Evolutionary conservation across 2,329 filamentous ascomycete genomes (phyloP), one percentile per base, ranked within the genome.

Genomic region (Fusarium scirpi): DNA sequence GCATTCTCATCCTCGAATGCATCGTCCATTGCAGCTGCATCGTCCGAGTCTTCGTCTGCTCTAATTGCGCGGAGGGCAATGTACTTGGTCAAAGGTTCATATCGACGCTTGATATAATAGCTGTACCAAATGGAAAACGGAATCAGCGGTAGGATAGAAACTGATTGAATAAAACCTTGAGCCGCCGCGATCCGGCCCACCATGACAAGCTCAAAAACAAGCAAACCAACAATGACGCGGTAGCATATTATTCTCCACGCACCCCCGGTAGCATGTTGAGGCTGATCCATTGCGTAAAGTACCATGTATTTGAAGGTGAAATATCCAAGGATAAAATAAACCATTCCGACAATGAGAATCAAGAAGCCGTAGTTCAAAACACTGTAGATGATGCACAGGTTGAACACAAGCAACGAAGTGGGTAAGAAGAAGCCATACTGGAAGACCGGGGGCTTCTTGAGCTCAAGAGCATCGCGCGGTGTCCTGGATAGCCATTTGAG

Each of bases 161-260:
- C 82, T 1, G 94, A 92, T 48, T 92, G 87, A 22, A 90, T 88
- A 73, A 94, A 92, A 1, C 93, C 94, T 52, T 87, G 83, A 58
- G 90, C 87, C 29, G 96, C 82, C 4, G 93, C 93, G 60, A 99
- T 87, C 67, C 95, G 91, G 5, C 95, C 95, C 24, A 93, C 91
- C 86, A 97, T 96, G 48, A 96, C 94, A 24, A 97, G 81, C 79
- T 99, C 94, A 76, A 98, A 98, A 44, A 98, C 89, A 5, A 97
- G 82, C 12, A 98, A 82, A 2, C 96, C 96, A 25, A 98, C 84
- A 59, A 98, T 89, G 63, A 98, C 87, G 38, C 96, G 92, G 77
- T 96, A 94, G 81, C 94, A 97, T 68, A 99, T 97, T 87, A 99
- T 97, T 51, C 92, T 91, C 96, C 96, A 99, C 7, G 94, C 94